Conservation (phyloP, 1,284 basidiomycete genomes). For the Ceratobasidium sp. region DNA sequence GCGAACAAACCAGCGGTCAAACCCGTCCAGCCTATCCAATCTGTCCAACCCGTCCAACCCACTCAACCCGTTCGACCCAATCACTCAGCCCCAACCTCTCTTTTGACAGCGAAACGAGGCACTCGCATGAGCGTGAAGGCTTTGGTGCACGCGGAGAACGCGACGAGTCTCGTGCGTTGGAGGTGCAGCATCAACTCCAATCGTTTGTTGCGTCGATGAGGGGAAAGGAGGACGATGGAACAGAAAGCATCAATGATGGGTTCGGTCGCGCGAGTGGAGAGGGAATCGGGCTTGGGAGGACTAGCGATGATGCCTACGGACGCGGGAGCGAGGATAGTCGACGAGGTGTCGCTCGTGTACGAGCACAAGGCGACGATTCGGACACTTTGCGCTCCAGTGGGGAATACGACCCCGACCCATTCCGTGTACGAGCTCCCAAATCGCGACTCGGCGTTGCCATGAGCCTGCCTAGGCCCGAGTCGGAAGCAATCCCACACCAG, state of each 20-base stretch:
- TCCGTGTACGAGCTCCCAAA: neutral
- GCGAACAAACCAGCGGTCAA: neutral
- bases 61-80: neutral
- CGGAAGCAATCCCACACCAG: constrained; percentile 25
- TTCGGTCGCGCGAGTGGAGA: constrained; percentile 1
- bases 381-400: constrained; percentile 31
- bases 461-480: constrained; percentile 18
- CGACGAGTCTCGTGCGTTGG: constrained; percentile 27
- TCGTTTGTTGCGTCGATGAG: constrained; percentile 36
- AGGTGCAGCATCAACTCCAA: constrained; percentile 32
- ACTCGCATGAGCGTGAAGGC: constrained; percentile 9
- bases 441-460: neutral
- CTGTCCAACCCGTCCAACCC: neutral
- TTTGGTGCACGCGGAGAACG: constrained; percentile 22
- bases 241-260: neutral
- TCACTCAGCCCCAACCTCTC: constrained; percentile 12
- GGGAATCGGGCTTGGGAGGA: neutral
- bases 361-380: constrained; percentile 3
- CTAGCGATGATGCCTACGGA: constrained; percentile 14
- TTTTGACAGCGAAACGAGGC: constrained; percentile 8
- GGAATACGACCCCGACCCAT: constrained; percentile 33
- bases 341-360: neutral
- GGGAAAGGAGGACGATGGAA: neutral
- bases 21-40: neutral
- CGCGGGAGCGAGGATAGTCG: neutral